Base-by-base conservation (phyloP, 495 filamentous ascomycete species). In the Echria macrotheca region DNA sequence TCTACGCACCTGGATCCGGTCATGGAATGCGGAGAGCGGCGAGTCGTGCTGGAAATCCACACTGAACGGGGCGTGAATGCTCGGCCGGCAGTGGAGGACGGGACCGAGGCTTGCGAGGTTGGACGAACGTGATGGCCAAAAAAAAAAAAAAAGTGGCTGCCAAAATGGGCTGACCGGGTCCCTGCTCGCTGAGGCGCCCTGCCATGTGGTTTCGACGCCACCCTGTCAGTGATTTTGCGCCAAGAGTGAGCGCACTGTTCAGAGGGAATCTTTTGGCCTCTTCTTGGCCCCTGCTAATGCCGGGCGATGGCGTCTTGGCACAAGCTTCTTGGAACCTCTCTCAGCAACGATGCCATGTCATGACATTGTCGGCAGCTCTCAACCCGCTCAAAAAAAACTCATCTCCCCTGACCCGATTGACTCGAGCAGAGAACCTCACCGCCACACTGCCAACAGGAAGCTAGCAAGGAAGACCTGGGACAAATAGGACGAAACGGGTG, bases 171-270 rank as follows among this genome's bases (percentile, higher is more conserved):
- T 10, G 24, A 22, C 8, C 17, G 12, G 12, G 24, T 22, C 18
- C n/a, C 38, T 15, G 12, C 19, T 21, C 18, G 17, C 9, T 10
- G 38, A 5, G 5, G 18, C 18, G 5, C 5, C 33, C 14, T 17
- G 33, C 33, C 7, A 41, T 41, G 38, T n/a, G 38, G 38, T 41
- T 21, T 18, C 5, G 38, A 23, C 38, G 38, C 38, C 38, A 24
- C 38, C 28, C 28, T 6, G 6, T 31, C 28, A n/a, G 28, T 31
- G 6, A 10, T 24, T 21, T 24, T 24, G 37, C 8, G 15, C 17
- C 37, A 6, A 19, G 15, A 12, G n/a, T n/a, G n/a, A 5, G 38
- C 4, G 38, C 38, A 41, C 18, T 41, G 38, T 22, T 21, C 38
- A 41, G 24, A 17, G 38, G 7, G 24, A 5, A 19, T 6, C n/a